A percentile compares a stretch with the other conserved stretches of the same genome.
These are phyloP conservation scores for Drosera spatulata DNA, from an alignment of 179 eudicot genomes.

Conservation along the genomic window DNA sequence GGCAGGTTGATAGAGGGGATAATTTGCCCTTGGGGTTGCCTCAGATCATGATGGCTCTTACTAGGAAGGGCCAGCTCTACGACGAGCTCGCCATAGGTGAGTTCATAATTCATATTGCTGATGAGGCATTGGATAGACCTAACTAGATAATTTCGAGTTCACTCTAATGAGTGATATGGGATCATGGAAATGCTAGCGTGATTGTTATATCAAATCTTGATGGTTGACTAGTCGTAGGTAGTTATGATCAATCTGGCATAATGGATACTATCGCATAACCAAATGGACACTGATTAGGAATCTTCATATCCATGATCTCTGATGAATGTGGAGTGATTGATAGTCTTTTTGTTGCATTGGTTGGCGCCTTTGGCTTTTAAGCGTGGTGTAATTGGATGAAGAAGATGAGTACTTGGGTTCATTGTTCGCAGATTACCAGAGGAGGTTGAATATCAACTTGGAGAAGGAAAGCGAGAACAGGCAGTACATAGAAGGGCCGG, in stretches of 20 bases:
- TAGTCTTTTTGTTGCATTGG: not conserved
- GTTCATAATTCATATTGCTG: not conserved
- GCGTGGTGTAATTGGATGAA: not conserved
- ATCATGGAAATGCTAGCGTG: too few species aligned
- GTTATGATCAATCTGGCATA: too few species aligned
- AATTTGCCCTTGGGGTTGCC: slow-evolving; percentile 72
- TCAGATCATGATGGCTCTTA: slow-evolving; percentile 89
- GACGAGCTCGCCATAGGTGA: slow-evolving; percentile 41
- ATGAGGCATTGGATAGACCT: not conserved
- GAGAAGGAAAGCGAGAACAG: slow-evolving; percentile 58
- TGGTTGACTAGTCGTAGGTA: too few species aligned
- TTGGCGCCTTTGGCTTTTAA: not conserved
- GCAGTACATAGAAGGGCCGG: slow-evolving; percentile 53
- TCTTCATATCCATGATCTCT: too few species aligned
- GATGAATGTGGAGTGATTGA: too few species aligned
- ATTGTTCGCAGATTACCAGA: slow-evolving; percentile 40
- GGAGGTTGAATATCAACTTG: slow-evolving; percentile 29
- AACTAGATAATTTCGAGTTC: not conserved
- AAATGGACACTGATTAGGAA: too few species aligned
- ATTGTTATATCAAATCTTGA: too few species aligned
- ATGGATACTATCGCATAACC: too few species aligned
- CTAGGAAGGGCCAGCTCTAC: slow-evolving; percentile 74
- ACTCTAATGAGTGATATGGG: not conserved
- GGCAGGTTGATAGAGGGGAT: slow-evolving; percentile 88
- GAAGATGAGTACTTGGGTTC: too few species aligned